Base-by-base conservation (phyloP, 495 filamentous ascomycete genomes). In the Talaromyces stipitatus region DNA sequence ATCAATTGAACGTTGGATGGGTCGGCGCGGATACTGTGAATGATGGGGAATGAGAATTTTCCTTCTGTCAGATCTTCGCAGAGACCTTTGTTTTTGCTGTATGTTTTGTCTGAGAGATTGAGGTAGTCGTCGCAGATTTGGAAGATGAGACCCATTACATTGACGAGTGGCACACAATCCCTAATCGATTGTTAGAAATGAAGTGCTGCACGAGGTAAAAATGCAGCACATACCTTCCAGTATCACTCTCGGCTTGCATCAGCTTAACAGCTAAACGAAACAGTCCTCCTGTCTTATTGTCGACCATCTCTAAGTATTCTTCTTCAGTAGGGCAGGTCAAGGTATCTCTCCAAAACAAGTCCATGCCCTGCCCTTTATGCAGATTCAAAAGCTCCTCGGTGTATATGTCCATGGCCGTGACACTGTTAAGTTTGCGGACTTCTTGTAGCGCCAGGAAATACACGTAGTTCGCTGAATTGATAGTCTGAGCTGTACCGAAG, bases 241-340 rank as follows among this genome's bases (percentile, higher is more conserved):
- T 78, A 23, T 72, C 70, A 60, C 87, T 90, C 68, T 95, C 90
- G 27, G 90, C 90, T 70, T 96, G 91, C 94, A 99, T 97, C 27
- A 99, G 77, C 70, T 95, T 94, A 59, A 97, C 84, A 23, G 91
- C 94, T 10, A 99, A 78, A 50, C 94, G 83, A 78, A 99, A 97
- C 8, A 99, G 80, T 2, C 94, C 94, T 24, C 94, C 94, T 3
- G 94, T 99, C 72, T 99, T 97, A 73, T 97, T 97, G 61, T 85
- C 85, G 41, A 98, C 95, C 94, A 98, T 98, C 70, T 97, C 92
- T 14, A 98, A 82, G 72, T 98, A 98, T 66, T 97, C 92, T 59
- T 96, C 91, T 72, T 97, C 92, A 46, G 82, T 91, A 26, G 94
- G 94, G 68, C 91, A 96, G 28, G 85, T 96, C 50, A 97, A 77